phyloP scores from a whole-genome alignment of 2,329 filamentous ascomycete genomes.

The Ustulina deusta region DNA sequence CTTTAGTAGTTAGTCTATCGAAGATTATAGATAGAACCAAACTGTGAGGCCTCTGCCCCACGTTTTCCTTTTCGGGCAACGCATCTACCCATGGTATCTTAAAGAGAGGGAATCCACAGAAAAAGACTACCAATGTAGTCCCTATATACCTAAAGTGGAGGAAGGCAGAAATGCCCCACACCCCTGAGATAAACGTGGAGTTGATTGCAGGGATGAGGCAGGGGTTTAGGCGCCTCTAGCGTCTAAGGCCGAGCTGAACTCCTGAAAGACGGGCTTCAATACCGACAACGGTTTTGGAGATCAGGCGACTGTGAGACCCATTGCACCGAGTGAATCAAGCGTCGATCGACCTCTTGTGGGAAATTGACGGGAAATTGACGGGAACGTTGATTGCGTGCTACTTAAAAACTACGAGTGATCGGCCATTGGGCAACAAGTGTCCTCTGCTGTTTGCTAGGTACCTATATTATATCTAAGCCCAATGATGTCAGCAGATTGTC shows the following conservation, averaged over 20 bases:
- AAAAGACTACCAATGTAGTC: too few relatives aligned
- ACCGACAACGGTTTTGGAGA: slow-evolving; percentile 22
- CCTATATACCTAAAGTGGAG: too few relatives aligned
- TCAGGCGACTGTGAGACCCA: slow-evolving; percentile 31
- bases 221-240: slow-evolving; percentile 25
- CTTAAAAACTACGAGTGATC: slow-evolving; percentile 1
- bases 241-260: slow-evolving; percentile 20
- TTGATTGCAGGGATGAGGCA: slow-evolving; percentile 24
- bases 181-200: slow-evolving; percentile 37
- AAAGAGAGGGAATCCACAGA: slow-evolving; percentile 5
- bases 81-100: background rate
- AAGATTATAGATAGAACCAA: too few relatives aligned
- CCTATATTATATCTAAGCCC: background rate
- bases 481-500: slow-evolving; percentile 26
- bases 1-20: background rate
- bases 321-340: slow-evolving; percentile 1
- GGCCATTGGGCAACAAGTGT: background rate
- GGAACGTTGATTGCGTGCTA: background rate
- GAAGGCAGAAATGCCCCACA: slow-evolving; percentile 18
- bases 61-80: slow-evolving; percentile 18
- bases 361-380: background rate
- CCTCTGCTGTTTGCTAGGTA: background rate
- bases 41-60: background rate
- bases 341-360: background rate
- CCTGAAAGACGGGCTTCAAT: slow-evolving; percentile 23